These are phyloP conservation scores for Cutaneotrichosporon cavernicola DNA, from an alignment of 1,284 basidiomycete genomes.

Conservation along the genomic window DNA sequence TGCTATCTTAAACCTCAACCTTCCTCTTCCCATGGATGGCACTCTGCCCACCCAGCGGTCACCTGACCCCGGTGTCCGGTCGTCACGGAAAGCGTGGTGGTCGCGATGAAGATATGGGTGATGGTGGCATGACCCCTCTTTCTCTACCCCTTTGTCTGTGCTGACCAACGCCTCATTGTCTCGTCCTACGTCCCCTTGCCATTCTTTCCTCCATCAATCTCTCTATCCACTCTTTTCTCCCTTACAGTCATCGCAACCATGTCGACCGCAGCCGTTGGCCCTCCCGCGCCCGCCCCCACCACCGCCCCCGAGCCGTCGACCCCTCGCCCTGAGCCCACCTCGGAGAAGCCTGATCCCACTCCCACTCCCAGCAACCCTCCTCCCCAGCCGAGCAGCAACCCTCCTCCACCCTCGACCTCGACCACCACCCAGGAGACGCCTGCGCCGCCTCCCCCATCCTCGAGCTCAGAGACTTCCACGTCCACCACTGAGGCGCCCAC, in stretches of 20 bases:
- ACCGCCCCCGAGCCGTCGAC: conserved; percentile 3
- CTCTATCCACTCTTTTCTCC: background rate
- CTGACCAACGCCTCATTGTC: background rate
- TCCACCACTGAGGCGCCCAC: conserved; percentile 5
- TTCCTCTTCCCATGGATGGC: background rate
- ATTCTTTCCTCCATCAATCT: background rate
- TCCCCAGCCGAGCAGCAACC: conserved; percentile 1
- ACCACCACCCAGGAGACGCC: background rate
- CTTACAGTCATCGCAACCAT: background rate
- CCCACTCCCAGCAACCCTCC: background rate
- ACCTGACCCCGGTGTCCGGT: background rate
- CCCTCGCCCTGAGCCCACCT: background rate
- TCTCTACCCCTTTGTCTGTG: background rate
- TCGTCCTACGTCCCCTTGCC: background rate
- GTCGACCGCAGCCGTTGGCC: background rate
- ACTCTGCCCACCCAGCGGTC: background rate
- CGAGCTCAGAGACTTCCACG: background rate
- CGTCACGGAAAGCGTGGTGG: background rate
- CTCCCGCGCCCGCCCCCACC: background rate
- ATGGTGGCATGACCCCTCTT: background rate
- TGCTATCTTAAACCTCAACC: background rate
- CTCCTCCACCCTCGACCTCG: background rate
- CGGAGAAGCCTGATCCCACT: background rate
- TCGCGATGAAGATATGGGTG: background rate
- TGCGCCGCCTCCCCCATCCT: background rate